phyloP scores from a whole-genome alignment of 202 grass and related monocot genomes.

The Panicum virgatum region DNA sequence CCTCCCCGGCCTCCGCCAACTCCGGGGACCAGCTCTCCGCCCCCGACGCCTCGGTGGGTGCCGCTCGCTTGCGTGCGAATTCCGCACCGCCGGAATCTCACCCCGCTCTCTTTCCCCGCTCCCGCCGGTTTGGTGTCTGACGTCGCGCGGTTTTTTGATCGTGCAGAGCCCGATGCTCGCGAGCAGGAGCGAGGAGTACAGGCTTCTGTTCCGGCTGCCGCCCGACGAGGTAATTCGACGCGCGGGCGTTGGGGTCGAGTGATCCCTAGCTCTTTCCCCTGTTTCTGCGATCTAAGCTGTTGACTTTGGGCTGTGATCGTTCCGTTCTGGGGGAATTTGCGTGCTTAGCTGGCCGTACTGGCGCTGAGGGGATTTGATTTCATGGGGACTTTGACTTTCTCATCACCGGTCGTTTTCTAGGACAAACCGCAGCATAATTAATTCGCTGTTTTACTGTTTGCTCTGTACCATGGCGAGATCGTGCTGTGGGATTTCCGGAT shows the following conservation, averaged over 20 bases:
- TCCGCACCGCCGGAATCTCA: conserved; percentile 30
- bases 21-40: conserved; percentile 49
- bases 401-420: conserved; percentile 12
- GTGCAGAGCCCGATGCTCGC: conserved; percentile 54
- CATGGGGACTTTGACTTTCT: conserved; percentile 9
- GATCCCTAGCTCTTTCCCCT: background rate
- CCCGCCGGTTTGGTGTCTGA: conserved; percentile 16
- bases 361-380: conserved; percentile 28
- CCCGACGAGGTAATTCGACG: conserved; percentile 69
- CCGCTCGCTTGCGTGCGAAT: conserved; percentile 36
- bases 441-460: background rate
- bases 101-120: background rate
- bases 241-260: background rate
- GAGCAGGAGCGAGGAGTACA: conserved; percentile 92
- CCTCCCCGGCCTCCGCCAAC: conserved; percentile 52
- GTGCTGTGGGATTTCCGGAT: background rate
- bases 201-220: conserved; percentile 83
- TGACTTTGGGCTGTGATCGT: conserved; percentile 10
- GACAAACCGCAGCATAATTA: conserved; percentile 12
- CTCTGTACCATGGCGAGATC: background rate
- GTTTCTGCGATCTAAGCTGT: conserved; percentile 18
- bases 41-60: conserved; percentile 58
- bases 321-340: background rate
- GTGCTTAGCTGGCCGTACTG: background rate
- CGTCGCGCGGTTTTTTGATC: conserved; percentile 22